Evolutionary conservation across 768 basidiomycete species (phyloP).

Genomic region (Lactarius quietus): DNA sequence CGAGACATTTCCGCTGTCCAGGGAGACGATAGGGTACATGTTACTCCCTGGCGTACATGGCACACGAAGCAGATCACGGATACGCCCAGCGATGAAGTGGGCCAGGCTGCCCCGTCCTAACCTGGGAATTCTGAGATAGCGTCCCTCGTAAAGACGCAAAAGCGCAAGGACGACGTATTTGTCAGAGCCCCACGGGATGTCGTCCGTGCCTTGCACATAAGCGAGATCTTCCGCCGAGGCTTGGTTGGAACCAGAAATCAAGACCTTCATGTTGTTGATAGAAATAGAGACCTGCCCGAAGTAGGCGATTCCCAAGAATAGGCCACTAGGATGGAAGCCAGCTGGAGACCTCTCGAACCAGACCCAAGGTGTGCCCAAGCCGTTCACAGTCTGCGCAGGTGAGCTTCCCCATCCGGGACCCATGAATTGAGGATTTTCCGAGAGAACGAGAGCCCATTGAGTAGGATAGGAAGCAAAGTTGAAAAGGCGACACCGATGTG

Average conservation of each 20-base stretch:
- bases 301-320: not conserved
- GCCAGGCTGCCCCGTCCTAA: not conserved
- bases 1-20: not conserved
- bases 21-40: not conserved
- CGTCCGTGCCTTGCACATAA: not conserved
- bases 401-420: constrained; percentile 7
- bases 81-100: not conserved
- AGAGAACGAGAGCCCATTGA: constrained; percentile 7
- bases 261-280: not conserved
- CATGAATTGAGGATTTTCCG: not conserved
- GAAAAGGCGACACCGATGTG: constrained; percentile 4
- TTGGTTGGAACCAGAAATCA: not conserved
- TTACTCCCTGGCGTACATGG: not conserved
- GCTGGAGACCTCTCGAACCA: not conserved
- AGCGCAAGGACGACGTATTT: constrained; percentile 10
- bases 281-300: not conserved
- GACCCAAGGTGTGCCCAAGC: not conserved
- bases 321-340: not conserved
- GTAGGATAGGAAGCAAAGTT: not conserved
- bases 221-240: constrained; percentile 2
- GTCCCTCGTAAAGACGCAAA: not conserved
- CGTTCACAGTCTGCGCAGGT: not conserved
- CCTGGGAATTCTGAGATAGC: not conserved
- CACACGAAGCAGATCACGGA: not conserved
- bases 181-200: not conserved